Conservation (phyloP, 1,284 basidiomycete genomes). For the Apiotrichum sp. region DNA sequence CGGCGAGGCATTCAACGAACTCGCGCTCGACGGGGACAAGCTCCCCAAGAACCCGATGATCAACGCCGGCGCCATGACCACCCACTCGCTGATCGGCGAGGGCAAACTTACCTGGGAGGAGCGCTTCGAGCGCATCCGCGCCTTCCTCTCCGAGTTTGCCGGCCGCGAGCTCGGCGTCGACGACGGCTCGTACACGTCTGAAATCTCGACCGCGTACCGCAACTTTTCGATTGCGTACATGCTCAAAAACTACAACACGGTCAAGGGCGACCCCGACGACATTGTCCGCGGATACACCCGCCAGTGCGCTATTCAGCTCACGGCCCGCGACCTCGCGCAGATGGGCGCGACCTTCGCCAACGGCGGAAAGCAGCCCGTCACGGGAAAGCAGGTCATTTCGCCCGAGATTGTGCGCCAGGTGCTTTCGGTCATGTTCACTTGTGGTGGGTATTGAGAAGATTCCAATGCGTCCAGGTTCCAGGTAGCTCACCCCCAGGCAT, state of each 20-base stretch:
- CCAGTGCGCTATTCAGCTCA: constrained; percentile 2
- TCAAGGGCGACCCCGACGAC: constrained; percentile 1
- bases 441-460: background rate
- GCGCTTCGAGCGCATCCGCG: background rate
- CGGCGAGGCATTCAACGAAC: constrained; percentile 4
- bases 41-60: constrained; percentile 6
- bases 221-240: constrained; percentile 5
- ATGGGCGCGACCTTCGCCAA: constrained; percentile 3
- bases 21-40: background rate
- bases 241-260: background rate
- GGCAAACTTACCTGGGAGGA: background rate
- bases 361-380: constrained; percentile 2
- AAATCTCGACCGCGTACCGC: constrained; percentile 1
- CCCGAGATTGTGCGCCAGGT: background rate
- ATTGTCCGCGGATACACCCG: constrained; percentile 1
- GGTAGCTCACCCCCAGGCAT: background rate
- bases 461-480: too few species aligned
- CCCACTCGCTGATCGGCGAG: constrained; percentile 1
- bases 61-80: constrained; percentile 4
- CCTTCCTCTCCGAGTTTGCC: background rate
- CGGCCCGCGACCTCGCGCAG: background rate
- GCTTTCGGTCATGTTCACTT: background rate
- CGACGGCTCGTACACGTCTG: background rate
- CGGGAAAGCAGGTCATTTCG: background rate
- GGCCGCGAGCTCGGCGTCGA: constrained; percentile 1